Conservation (phyloP, 164 flowering plant species). For the Tinospora cordifolia region DNA sequence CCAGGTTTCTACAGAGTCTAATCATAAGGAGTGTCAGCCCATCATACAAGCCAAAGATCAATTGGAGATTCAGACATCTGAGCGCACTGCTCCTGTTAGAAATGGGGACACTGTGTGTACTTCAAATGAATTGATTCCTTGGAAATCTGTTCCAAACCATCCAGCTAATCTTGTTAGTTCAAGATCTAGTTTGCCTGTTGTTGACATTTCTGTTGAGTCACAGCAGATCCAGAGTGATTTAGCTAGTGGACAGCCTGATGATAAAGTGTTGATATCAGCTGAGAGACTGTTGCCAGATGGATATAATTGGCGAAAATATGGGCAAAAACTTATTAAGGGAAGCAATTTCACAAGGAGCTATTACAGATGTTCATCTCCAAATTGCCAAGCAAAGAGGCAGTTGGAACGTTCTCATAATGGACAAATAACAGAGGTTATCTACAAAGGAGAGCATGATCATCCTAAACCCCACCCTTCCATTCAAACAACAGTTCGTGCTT, state of each 20-base stretch:
- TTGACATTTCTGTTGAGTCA: constrained; percentile 11
- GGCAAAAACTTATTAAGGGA: constrained; percentile 76
- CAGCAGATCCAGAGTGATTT: constrained; percentile 10
- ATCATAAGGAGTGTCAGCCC: constrained; percentile 30
- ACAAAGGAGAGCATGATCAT: constrained; percentile 76
- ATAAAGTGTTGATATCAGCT: constrained; percentile 29
- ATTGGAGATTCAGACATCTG: constrained; percentile 23
- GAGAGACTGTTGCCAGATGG: constrained; percentile 67
- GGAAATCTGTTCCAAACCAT: constrained; percentile 19
- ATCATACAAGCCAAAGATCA: constrained; percentile 37
- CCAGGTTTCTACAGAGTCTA: constrained; percentile 37
- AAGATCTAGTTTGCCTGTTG: constrained; percentile 26
- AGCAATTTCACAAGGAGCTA: constrained; percentile 71
- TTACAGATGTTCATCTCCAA: constrained; percentile 76
- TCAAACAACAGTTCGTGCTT: constrained; percentile 36
- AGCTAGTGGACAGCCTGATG: constrained; percentile 30
- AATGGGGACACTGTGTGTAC: constrained; percentile 28
- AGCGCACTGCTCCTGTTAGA: constrained; percentile 27
- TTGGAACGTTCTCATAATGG: constrained; percentile 76
- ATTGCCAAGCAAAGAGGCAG: constrained; percentile 72
- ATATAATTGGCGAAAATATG: constrained; percentile 77
- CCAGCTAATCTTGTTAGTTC: constrained; percentile 24
- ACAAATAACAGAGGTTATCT: constrained; percentile 61
- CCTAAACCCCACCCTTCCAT: constrained; percentile 69
- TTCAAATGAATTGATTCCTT: constrained; percentile 34